These are phyloP conservation scores for Chytriomyces confervae DNA, from an alignment of 192 early-diverging fungal species.

Conservation along the genomic window DNA sequence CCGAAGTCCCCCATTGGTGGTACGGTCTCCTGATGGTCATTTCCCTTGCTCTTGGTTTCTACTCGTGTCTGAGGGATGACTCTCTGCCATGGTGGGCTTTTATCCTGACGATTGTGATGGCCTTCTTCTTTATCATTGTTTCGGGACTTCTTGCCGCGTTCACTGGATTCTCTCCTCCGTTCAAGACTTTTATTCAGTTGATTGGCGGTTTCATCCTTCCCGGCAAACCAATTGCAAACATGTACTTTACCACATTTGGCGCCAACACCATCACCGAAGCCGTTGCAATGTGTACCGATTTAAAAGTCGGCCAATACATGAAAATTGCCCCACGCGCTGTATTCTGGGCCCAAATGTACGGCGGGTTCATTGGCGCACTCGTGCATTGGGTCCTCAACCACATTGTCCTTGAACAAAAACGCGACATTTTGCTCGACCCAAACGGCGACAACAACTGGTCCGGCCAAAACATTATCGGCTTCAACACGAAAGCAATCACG, in stretches of 20 bases:
- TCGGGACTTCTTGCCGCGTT: constrained; percentile 40
- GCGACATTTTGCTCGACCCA: constrained; percentile 13
- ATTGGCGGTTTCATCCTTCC: constrained; percentile 40
- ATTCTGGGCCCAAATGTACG: constrained; percentile 75
- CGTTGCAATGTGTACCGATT: constrained; percentile 62
- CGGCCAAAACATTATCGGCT: constrained; percentile 62
- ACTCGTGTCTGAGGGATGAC: background rate
- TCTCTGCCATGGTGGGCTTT: constrained; percentile 40
- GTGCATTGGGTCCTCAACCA: constrained; percentile 24
- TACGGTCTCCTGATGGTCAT: constrained; percentile 50
- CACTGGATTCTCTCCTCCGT: background rate
- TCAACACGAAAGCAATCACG: constrained; percentile 76
- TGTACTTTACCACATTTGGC: constrained; percentile 75
- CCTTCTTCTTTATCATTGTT: constrained; percentile 60
- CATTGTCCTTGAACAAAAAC: constrained; percentile 10
- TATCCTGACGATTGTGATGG: constrained; percentile 48
- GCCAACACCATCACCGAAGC: constrained; percentile 69
- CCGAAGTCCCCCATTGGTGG: constrained; percentile 81
- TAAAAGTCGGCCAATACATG: constrained; percentile 46
- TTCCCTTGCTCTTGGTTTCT: constrained; percentile 19
- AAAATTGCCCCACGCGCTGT: constrained; percentile 70
- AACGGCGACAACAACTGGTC: constrained; percentile 69
- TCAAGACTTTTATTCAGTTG: constrained; percentile 3
- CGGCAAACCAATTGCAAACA: constrained; percentile 67
- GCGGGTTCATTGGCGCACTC: constrained; percentile 61